Evolutionary conservation across 768 basidiomycete species (phyloP).

Genomic region (Hygrophorus russula): DNA sequence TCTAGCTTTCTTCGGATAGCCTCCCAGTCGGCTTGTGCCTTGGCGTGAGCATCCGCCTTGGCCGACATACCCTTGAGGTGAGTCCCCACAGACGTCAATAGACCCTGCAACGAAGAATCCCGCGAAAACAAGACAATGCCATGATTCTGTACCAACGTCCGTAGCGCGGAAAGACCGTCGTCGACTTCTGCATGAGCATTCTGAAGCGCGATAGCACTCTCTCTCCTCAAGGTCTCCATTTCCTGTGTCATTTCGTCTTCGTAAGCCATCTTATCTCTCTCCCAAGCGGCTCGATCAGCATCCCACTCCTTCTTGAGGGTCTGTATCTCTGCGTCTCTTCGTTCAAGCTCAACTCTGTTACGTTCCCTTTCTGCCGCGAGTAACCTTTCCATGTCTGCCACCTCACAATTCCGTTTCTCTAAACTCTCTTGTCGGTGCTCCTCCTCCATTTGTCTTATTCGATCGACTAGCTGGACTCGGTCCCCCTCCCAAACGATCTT

Average conservation of each 20-base stretch:
- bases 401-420: constrained; percentile 30
- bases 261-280: constrained; percentile 33
- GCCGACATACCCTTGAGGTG: constrained; percentile 41
- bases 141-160: constrained; percentile 42
- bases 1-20: constrained; percentile 31
- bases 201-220: constrained; percentile 24
- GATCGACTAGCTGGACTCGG: constrained; percentile 28
- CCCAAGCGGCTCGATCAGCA: constrained; percentile 37
- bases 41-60: constrained; percentile 30
- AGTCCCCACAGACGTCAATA: constrained; percentile 35
- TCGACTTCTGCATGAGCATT: constrained; percentile 39
- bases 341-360: constrained; percentile 24
- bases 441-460: constrained; percentile 23
- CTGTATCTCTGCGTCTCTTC: constrained; percentile 27
- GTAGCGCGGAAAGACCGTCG: constrained; percentile 34
- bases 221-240: constrained; percentile 30
- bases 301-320: constrained; percentile 28
- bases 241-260: constrained; percentile 45
- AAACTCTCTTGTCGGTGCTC: constrained; percentile 30
- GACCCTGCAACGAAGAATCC: constrained; percentile 37
- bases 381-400: constrained; percentile 27
- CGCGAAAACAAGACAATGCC: constrained; percentile 42
- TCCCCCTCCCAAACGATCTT: constrained; percentile 41
- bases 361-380: constrained; percentile 24
- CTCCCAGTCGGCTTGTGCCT: constrained; percentile 39